phyloP scores from a whole-genome alignment of 257 asterid species.

The Solanum etuberosum region DNA sequence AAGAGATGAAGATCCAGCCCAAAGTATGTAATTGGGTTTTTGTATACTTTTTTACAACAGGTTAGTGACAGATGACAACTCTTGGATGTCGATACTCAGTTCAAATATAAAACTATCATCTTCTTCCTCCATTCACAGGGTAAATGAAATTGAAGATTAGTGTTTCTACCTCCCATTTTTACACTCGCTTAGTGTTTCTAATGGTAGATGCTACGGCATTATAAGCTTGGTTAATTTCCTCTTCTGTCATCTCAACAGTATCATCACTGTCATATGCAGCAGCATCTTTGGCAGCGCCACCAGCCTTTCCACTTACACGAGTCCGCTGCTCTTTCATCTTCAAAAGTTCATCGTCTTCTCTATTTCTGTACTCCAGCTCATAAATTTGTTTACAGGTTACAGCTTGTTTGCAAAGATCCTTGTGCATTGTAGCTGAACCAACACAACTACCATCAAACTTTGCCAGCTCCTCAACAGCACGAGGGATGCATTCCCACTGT shows the following conservation, averaged over 20 bases:
- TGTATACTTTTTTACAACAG: background rate
- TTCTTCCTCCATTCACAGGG: background rate
- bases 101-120: background rate
- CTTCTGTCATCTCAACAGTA: conserved; percentile 92
- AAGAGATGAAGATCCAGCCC: background rate
- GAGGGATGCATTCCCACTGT: conserved; percentile 86
- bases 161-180: background rate
- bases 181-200: background rate
- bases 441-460: conserved; percentile 15
- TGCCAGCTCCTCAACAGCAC: conserved; percentile 65
- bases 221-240: conserved; percentile 76
- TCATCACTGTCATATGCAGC: conserved; percentile 58
- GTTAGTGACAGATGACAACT: background rate
- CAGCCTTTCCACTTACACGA: conserved; percentile 11
- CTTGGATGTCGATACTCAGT: background rate
- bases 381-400: conserved; percentile 57
- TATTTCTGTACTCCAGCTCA: conserved; percentile 51
- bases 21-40: background rate
- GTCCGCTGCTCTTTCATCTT: conserved; percentile 15
- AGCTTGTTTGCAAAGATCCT: conserved; percentile 55
- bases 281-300: conserved; percentile 5
- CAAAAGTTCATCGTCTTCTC: conserved; percentile 19
- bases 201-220: conserved; percentile 21
- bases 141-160: background rate
- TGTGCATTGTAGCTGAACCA: conserved; percentile 15